Conservation (phyloP, 768 basidiomycete species). For the Calocybe indica region DNA sequence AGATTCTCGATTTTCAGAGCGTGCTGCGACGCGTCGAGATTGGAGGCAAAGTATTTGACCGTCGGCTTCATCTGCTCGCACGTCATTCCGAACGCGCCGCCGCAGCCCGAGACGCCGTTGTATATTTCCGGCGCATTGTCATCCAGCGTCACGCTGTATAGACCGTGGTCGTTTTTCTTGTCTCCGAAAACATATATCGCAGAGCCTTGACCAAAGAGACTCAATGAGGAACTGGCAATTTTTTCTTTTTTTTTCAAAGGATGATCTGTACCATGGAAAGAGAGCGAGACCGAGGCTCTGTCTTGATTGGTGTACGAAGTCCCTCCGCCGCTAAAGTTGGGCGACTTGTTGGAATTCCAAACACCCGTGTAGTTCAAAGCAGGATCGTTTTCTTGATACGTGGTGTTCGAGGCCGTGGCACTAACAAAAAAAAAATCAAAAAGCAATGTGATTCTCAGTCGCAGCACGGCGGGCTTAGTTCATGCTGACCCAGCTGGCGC, state of each 20-base stretch:
- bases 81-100: constrained; percentile 35
- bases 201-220: constrained; percentile 23
- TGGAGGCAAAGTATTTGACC: constrained; percentile 35
- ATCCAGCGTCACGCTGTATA: constrained; percentile 36
- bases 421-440: constrained; percentile 13
- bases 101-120: constrained; percentile 39
- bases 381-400: constrained; percentile 33
- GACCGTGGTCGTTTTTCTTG: constrained; percentile 43
- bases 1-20: constrained; percentile 32
- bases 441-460: neutral
- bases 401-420: constrained; percentile 33
- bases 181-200: constrained; percentile 42
- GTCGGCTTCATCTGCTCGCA: constrained; percentile 42
- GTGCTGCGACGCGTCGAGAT: constrained; percentile 31
- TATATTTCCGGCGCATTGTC: constrained; percentile 23
- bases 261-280: constrained; percentile 29
- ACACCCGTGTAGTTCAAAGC: constrained; percentile 31
- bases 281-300: constrained; percentile 30
- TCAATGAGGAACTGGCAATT: neutral
- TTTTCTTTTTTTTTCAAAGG: neutral
- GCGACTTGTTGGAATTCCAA: constrained; percentile 37
- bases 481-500: constrained; percentile 35
- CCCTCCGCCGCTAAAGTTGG: constrained; percentile 39
- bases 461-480: neutral
- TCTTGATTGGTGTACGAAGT: constrained; percentile 36